Evolutionary conservation across 108 stramenopile species (phyloP).

Genomic region (Phaeodactylum tricornutum): DNA sequence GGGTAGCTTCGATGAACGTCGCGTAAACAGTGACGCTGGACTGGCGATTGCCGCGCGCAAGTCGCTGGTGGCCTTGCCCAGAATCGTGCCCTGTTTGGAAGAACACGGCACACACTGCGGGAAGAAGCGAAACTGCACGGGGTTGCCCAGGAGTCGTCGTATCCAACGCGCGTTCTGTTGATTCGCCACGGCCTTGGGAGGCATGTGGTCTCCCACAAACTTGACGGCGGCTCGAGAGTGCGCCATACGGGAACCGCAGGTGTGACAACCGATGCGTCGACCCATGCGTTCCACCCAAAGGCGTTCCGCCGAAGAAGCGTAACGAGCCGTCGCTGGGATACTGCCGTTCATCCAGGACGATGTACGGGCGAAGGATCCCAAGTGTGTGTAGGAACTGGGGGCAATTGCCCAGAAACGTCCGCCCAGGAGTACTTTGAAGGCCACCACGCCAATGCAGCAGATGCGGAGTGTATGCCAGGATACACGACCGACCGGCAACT

Average conservation of each 20-base stretch:
- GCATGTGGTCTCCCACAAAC: conserved; percentile 85
- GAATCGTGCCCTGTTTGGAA: conserved; percentile 53
- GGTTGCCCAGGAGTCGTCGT: conserved; percentile 17
- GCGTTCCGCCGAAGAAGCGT: conserved; percentile 60
- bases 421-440: conserved; percentile 60
- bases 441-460: conserved; percentile 51
- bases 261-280: conserved; percentile 67
- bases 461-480: conserved; percentile 12
- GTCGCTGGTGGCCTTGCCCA: conserved; percentile 33
- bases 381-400: conserved; percentile 62
- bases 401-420: conserved; percentile 70
- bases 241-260: conserved; percentile 54
- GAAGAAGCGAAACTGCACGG: conserved; percentile 65
- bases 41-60: not conserved
- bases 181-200: conserved; percentile 67
- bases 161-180: conserved; percentile 48
- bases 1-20: conserved; percentile 9
- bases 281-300: conserved; percentile 44
- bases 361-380: conserved; percentile 65
- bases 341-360: conserved; percentile 28
- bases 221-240: not conserved
- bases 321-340: conserved; percentile 49
- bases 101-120: conserved; percentile 77
- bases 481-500: not conserved
- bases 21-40: conserved; percentile 3